These are phyloP conservation scores for Corymbia calophylla DNA, from an alignment of 441 rosid species.

Conservation along the genomic window DNA sequence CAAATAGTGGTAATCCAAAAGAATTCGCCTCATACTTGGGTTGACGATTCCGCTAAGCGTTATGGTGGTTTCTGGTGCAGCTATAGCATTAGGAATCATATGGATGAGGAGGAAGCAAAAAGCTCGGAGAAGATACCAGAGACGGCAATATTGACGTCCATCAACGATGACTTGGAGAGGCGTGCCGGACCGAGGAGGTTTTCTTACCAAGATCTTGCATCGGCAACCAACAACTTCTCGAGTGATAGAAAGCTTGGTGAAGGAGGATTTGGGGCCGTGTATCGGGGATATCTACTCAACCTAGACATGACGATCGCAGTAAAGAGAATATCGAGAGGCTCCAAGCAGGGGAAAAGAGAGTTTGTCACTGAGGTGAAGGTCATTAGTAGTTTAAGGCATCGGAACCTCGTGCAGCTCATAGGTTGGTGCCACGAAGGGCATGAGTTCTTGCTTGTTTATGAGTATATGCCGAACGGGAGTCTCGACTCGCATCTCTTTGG, in stretches of 20 bases:
- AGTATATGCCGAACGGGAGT: slow-evolving; percentile 55
- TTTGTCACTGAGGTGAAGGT: slow-evolving; percentile 42
- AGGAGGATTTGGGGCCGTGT: slow-evolving; percentile 63
- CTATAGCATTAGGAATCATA: background rate
- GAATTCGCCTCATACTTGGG: background rate
- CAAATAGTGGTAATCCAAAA: background rate
- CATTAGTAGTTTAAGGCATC: slow-evolving; percentile 40
- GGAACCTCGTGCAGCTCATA: slow-evolving; percentile 46
- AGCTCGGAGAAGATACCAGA: background rate
- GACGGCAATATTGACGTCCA: slow-evolving; percentile 17
- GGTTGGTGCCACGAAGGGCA: slow-evolving; percentile 58
- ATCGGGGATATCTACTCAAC: slow-evolving; percentile 29
- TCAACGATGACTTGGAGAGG: slow-evolving; percentile 45
- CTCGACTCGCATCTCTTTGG: slow-evolving; percentile 38
- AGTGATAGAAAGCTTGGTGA: slow-evolving; percentile 36
- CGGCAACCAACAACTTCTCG: slow-evolving; percentile 51
- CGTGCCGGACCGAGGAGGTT: slow-evolving; percentile 55
- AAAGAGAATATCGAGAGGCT: slow-evolving; percentile 34
- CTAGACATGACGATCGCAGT: slow-evolving; percentile 26
- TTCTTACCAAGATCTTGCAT: slow-evolving; percentile 33
- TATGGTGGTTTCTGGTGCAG: background rate
- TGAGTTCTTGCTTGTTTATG: slow-evolving; percentile 37
- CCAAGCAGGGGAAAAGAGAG: slow-evolving; percentile 42
- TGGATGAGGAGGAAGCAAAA: slow-evolving; percentile 2
- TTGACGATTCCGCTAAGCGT: slow-evolving; percentile 8